Conservation (phyloP, 2,329 filamentous ascomycete genomes). For the Sporothrix phasma region DNA sequence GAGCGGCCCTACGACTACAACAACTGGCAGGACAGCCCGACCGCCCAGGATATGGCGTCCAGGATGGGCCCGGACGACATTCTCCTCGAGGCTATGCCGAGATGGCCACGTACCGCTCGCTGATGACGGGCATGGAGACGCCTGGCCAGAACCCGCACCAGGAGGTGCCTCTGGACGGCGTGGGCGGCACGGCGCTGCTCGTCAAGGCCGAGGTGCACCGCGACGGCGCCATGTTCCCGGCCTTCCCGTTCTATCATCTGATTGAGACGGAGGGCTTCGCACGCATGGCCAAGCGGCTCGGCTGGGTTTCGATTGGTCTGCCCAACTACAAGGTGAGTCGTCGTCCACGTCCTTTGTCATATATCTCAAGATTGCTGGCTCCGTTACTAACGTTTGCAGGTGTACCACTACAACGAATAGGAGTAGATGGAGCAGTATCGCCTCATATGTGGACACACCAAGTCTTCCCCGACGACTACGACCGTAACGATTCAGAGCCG, state of each 20-base stretch:
- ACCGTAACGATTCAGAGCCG: slow-evolving; percentile 10
- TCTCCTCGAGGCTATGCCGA: slow-evolving; percentile 82
- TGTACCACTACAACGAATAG: slow-evolving; percentile 85
- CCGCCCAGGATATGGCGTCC: slow-evolving; percentile 61
- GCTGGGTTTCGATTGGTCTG: slow-evolving; percentile 77
- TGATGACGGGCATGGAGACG: slow-evolving; percentile 77
- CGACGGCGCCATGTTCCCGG: slow-evolving; percentile 96
- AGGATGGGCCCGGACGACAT: slow-evolving; percentile 89
- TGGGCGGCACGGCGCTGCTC: slow-evolving; percentile 82
- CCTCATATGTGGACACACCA: not conserved
- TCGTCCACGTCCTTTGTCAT: not conserved
- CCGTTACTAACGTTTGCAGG: slow-evolving; percentile 36
- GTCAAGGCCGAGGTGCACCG: slow-evolving; percentile 96
- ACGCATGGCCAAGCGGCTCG: slow-evolving; percentile 86
- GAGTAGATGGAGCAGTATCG: not conserved
- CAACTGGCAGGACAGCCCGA: slow-evolving; percentile 86
- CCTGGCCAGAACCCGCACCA: slow-evolving; percentile 46
- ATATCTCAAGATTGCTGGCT: not conserved
- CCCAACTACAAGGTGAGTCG: slow-evolving; percentile 85
- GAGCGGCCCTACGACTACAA: slow-evolving; percentile 93
- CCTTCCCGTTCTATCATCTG: slow-evolving; percentile 91
- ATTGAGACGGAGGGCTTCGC: slow-evolving; percentile 98
- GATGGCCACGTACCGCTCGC: slow-evolving; percentile 79
- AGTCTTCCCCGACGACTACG: not conserved
- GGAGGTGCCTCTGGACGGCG: slow-evolving; percentile 75